A percentile compares a stretch with the other conserved stretches of the same genome.
Conservation (phyloP, 2,329 filamentous ascomycete species). For the Arachnomyces sp. region DNA sequence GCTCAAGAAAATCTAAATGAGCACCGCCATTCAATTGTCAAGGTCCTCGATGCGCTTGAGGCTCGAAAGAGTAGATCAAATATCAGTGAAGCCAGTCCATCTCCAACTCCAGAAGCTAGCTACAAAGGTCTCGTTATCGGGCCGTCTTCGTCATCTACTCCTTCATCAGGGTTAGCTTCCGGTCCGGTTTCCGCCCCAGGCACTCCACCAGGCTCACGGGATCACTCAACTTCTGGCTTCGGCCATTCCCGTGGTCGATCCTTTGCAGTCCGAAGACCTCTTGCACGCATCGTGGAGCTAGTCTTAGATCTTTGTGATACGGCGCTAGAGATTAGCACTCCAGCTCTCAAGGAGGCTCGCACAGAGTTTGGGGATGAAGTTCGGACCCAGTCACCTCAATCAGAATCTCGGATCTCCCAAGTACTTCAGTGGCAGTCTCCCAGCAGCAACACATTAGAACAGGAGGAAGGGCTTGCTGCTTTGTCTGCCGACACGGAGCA, state of each 20-base stretch:
- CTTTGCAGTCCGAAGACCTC: conserved; percentile 82
- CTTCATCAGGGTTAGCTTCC: conserved; percentile 64
- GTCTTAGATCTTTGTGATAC: conserved; percentile 94
- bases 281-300: conserved; percentile 89
- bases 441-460: conserved; percentile 80
- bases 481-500: conserved; percentile 87
- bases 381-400: conserved; percentile 89
- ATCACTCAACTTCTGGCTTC: conserved; percentile 58
- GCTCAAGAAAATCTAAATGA: conserved; percentile 86
- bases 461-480: conserved; percentile 80
- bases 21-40: conserved; percentile 90
- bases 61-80: conserved; percentile 46
- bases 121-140: conserved; percentile 87
- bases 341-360: conserved; percentile 78
- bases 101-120: conserved; percentile 58
- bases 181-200: conserved; percentile 64
- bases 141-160: conserved; percentile 58
- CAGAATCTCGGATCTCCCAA: conserved; percentile 88
- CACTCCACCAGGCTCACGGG: conserved; percentile 57
- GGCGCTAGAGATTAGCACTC: conserved; percentile 86
- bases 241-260: conserved; percentile 77
- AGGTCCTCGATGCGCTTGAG: conserved; percentile 86
- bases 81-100: conserved; percentile 29
- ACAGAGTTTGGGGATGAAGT: conserved; percentile 63
- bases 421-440: conserved; percentile 96